These are phyloP conservation scores for Tetrahymena malaccensis DNA, from an alignment of 73 alveolate species.

Conservation along the genomic window DNA sequence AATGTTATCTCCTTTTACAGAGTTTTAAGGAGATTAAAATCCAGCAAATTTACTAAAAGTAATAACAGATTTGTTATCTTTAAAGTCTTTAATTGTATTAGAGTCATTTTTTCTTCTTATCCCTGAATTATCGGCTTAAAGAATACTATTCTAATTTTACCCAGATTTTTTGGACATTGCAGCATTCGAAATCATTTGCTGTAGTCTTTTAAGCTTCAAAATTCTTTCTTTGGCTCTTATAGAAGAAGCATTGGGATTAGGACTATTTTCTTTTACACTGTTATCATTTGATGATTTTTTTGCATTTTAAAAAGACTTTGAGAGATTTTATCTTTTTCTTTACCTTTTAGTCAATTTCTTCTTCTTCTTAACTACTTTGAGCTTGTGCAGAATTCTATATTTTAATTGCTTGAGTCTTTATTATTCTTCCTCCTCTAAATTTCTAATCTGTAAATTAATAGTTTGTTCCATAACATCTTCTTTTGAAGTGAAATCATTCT, in stretches of 20 bases:
- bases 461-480: not conserved
- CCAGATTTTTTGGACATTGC: not conserved
- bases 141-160: not conserved
- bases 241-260: not conserved
- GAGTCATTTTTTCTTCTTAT: not conserved
- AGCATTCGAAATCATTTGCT: not conserved
- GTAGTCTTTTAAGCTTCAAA: not conserved
- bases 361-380: not conserved
- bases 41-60: not conserved
- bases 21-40: not conserved
- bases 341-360: not conserved
- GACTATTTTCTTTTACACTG: not conserved
- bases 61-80: not conserved
- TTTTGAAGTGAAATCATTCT: not conserved
- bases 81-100: not conserved
- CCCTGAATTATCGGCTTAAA: not conserved
- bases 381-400: not conserved
- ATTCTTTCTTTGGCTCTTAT: not conserved
- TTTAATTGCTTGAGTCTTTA: not conserved
- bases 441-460: not conserved
- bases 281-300: not conserved
- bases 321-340: not conserved
- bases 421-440: not conserved
- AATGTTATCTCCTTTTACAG: not conserved
- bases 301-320: not conserved